phyloP scores from a whole-genome alignment of 805 yeast species.

The Lipomyces lipofer region DNA sequence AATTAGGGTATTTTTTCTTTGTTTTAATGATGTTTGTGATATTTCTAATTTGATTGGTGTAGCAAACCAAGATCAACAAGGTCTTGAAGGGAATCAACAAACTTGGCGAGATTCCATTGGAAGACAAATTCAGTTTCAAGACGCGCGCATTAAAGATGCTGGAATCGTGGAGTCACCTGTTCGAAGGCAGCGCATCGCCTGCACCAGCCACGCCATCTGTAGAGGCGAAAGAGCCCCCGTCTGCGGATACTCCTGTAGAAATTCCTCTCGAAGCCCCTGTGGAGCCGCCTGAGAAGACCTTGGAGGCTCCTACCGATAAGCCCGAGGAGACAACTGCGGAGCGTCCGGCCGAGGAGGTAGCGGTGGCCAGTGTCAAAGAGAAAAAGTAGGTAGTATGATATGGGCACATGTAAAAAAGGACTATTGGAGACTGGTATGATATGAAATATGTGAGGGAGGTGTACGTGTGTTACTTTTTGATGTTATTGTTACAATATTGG shows the following conservation, averaged over 20 bases:
- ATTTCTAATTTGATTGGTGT: no score
- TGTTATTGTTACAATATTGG: no score
- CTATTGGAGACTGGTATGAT: no score
- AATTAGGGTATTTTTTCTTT: conserved; percentile 29
- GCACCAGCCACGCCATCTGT: conserved; percentile 2
- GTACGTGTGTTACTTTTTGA: no score
- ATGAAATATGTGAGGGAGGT: no score
- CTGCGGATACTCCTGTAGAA: not conserved
- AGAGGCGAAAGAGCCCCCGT: not conserved
- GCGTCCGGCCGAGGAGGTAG: not conserved
- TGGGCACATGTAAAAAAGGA: no score
- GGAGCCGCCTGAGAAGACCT: not conserved
- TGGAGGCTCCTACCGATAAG: not conserved
- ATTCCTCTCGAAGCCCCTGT: not conserved
- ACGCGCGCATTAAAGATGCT: conserved; percentile 34
- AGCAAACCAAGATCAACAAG: conserved; percentile 40
- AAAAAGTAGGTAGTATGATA: no score
- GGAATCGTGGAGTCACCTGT: conserved; percentile 32
- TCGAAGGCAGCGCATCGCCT: conserved; percentile 17
- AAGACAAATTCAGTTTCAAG: conserved; percentile 37
- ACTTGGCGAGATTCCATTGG: conserved; percentile 36
- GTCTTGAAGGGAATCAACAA: conserved; percentile 39
- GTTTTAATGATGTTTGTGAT: no score
- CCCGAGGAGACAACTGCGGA: not conserved
- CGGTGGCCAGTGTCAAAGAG: not conserved